Base-by-base conservation (phyloP, 2,329 filamentous ascomycete species). In the Simplicillium sp. region DNA sequence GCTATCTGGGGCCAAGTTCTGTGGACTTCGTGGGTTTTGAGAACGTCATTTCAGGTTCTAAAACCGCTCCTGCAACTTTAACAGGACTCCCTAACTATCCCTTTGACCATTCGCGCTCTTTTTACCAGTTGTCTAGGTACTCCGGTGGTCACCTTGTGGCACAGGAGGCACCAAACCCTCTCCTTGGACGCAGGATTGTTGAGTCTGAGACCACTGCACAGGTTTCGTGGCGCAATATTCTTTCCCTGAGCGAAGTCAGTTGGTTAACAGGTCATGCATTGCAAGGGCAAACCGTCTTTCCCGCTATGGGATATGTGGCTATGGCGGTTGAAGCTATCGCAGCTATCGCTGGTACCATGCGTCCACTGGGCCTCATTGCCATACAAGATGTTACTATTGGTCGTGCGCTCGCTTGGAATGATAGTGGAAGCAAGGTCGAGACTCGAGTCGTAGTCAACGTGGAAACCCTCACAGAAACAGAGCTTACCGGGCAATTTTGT, bases 221-320 rank as follows among this genome's bases (percentile, higher is more conserved):
- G 7, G 3, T 45, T 9, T 40, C 36, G 9, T 54, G 48, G 51
- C 39, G 43, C 15, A 50, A 53, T 35, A 33, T 49, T 11, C 25
- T 54, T 5, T 40, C 42, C 28, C 34, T 35, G n/a, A 12, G 9
- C 5, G 45, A 53, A 34, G 18, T 53, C 11, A 54, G 67, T 25
- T 69, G 68, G 35, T 59, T 64, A 5, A 49, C 60, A 34, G 63
- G 65, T 40, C 67, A 68, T 51, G 39, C 50, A 25, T 60, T 68
- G 54, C 60, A 66, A 44, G 66, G 59, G 48, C 54, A 66, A 37
- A 57, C 56, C 40, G 58, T 68, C 44, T 64, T 62, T 40, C 59
- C 66, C 34, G 62, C 57, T 7, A 51, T 56, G 3, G 63, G 61
- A 25, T 52, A 53, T 15, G 47, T 58, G 1, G 51, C 58, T n/a